phyloP scores from a whole-genome alignment of 208 protist species.

The Jaenimonas drosophilae region DNA sequence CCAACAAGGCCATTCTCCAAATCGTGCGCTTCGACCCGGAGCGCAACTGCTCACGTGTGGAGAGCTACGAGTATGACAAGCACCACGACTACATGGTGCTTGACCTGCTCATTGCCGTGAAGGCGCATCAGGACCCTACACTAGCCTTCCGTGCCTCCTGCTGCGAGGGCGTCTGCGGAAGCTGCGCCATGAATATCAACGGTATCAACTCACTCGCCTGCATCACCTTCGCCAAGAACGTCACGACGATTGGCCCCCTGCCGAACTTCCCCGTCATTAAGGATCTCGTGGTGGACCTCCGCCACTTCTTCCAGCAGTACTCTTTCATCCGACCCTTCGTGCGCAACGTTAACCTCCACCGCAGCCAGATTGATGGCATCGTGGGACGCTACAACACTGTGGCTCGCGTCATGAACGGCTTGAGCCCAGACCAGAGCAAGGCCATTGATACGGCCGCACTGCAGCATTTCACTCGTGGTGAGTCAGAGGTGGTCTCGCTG shows the following conservation, averaged over 20 bases:
- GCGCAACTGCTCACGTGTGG: slow-evolving; percentile 73
- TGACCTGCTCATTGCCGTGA: slow-evolving; percentile 83
- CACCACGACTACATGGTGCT: slow-evolving; percentile 91
- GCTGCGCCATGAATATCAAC: slow-evolving; percentile 93
- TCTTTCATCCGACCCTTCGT: slow-evolving; percentile 85
- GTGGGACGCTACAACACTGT: slow-evolving; percentile 68
- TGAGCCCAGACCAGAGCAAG: slow-evolving; percentile 23
- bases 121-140: slow-evolving; percentile 88
- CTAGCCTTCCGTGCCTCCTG: slow-evolving; percentile 87
- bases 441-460: not conserved
- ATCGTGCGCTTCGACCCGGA: slow-evolving; percentile 82
- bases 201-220: slow-evolving; percentile 90
- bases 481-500: slow-evolving; percentile 28
- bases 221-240: slow-evolving; percentile 76
- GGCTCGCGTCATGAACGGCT: slow-evolving; percentile 43
- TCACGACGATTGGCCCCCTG: slow-evolving; percentile 79
- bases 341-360: slow-evolving; percentile 77
- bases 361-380: slow-evolving; percentile 71
- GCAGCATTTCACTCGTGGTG: not conserved
- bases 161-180: slow-evolving; percentile 90
- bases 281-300: slow-evolving; percentile 87
- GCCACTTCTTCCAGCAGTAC: slow-evolving; percentile 89
- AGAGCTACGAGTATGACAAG: slow-evolving; percentile 88
- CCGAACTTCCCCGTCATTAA: slow-evolving; percentile 90
- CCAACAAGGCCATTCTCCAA: slow-evolving; percentile 66